phyloP scores from a whole-genome alignment of 768 basidiomycete genomes.

The Trametes cingulata region DNA sequence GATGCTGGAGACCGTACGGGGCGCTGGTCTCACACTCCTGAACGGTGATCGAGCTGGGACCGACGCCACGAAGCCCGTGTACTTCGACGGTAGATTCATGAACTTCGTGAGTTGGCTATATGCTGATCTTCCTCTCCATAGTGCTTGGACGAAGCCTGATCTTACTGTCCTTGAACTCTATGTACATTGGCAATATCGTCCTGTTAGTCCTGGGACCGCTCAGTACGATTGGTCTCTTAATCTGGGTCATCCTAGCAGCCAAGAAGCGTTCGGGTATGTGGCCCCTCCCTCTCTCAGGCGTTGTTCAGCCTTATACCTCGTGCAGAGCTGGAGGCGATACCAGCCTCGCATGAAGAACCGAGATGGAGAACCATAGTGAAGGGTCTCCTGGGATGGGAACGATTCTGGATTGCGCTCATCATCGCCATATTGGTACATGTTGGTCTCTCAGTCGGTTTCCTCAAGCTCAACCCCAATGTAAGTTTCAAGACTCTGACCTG shows the following conservation, averaged over 20 bases:
- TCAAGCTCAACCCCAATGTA: constrained; percentile 66
- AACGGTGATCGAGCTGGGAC: constrained; percentile 35
- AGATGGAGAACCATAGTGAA: constrained; percentile 31
- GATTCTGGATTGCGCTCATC: constrained; percentile 63
- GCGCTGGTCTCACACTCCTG: constrained; percentile 55
- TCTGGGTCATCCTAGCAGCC: constrained; percentile 33
- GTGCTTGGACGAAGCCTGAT: constrained; percentile 61
- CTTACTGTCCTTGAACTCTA: constrained; percentile 49
- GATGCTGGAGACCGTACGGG: constrained; percentile 70
- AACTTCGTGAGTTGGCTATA: no score
- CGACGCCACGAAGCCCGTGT: constrained; percentile 45
- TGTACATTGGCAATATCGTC: constrained; percentile 60
- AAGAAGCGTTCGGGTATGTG: constrained; percentile 24
- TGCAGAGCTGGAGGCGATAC: neutral
- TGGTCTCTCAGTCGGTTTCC: constrained; percentile 48
- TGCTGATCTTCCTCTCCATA: constrained; percentile 27
- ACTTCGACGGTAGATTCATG: constrained; percentile 66
- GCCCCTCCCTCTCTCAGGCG: neutral
- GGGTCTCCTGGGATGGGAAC: constrained; percentile 49
- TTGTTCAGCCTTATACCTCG: neutral
- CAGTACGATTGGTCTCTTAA: constrained; percentile 46
- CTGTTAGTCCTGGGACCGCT: constrained; percentile 66
- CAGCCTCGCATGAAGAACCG: constrained; percentile 12
- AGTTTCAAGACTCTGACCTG: no score
- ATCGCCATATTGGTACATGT: constrained; percentile 47